Evolutionary conservation across 2,329 filamentous ascomycete species (phyloP).

Genomic region (Fusarium succisae): DNA sequence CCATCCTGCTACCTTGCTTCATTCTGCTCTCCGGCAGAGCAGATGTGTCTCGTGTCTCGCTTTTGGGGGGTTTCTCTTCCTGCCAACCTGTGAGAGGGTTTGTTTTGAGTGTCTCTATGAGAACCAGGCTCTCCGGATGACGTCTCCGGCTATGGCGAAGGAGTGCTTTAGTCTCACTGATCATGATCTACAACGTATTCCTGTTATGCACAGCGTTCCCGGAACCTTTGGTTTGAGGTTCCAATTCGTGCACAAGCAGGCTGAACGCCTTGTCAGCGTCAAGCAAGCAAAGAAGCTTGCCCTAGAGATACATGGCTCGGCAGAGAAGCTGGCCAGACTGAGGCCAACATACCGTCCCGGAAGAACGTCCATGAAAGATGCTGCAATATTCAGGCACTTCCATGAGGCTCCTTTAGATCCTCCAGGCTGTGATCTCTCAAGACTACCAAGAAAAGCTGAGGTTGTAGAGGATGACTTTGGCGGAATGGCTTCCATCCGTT

Average conservation of each 20-base stretch:
- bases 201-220: constrained; percentile 36
- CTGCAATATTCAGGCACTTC: constrained; percentile 32
- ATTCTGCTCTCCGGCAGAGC: constrained; percentile 33
- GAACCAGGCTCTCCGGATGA: constrained; percentile 41
- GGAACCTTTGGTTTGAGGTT: constrained; percentile 37
- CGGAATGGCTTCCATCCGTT: constrained; percentile 40
- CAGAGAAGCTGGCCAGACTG: constrained; percentile 14
- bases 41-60: constrained; percentile 43
- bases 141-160: constrained; percentile 31
- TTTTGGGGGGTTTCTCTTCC: constrained; percentile 45
- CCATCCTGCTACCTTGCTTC: constrained; percentile 37
- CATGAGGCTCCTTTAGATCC: constrained; percentile 35
- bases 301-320: constrained; percentile 40
- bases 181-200: constrained; percentile 31
- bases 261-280: constrained; percentile 41
- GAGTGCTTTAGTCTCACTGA: constrained; percentile 39
- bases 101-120: constrained; percentile 45
- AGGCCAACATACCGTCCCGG: constrained; percentile 16
- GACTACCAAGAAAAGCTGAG: constrained; percentile 21
- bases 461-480: constrained; percentile 37
- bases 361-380: constrained; percentile 23
- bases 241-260: constrained; percentile 18
- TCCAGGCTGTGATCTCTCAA: constrained; percentile 37
- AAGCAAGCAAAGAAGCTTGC: constrained; percentile 43
- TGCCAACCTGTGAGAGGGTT: constrained; percentile 46